phyloP scores from a whole-genome alignment of 352 stramenopile species.

The Globisporangium paroecandrum region DNA sequence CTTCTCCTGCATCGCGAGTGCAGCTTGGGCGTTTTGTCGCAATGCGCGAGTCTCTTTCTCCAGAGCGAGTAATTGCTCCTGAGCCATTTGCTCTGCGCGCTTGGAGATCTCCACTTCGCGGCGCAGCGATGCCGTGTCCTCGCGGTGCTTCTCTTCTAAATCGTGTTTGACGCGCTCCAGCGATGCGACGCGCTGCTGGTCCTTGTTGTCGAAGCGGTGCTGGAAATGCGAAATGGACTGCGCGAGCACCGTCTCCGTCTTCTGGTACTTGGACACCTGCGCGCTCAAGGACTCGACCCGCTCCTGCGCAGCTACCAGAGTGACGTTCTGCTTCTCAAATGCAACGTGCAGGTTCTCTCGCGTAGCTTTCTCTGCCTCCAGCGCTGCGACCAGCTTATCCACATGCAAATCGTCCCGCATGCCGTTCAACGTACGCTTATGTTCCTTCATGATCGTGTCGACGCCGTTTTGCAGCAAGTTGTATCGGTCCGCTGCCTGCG shows the following conservation, averaged over 20 bases:
- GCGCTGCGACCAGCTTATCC: slow-evolving; percentile 44
- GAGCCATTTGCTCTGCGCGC: slow-evolving; percentile 28
- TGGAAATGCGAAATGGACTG: slow-evolving; percentile 71
- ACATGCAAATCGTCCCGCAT: slow-evolving; percentile 45
- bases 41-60: slow-evolving; percentile 29
- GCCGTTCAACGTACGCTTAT: slow-evolving; percentile 48
- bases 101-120: slow-evolving; percentile 28
- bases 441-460: slow-evolving; percentile 40
- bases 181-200: slow-evolving; percentile 47
- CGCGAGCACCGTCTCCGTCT: slow-evolving; percentile 70
- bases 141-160: slow-evolving; percentile 33
- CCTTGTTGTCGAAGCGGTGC: slow-evolving; percentile 51
- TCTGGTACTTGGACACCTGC: slow-evolving; percentile 66
- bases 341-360: slow-evolving; percentile 34
- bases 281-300: slow-evolving; percentile 37
- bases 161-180: slow-evolving; percentile 43
- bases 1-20: slow-evolving; percentile 23
- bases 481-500: slow-evolving; percentile 27
- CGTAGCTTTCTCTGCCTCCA: slow-evolving; percentile 53
- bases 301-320: slow-evolving; percentile 36
- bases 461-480: slow-evolving; percentile 31
- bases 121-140: slow-evolving; percentile 26
- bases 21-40: slow-evolving; percentile 25
- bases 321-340: slow-evolving; percentile 43
- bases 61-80: slow-evolving; percentile 30